Percentiles rank a stretch among this genome's conserved stretches.
These are phyloP conservation scores for Wickerhamomyces sp. DNA, from an alignment of 1,139 yeast species.

Conservation along the genomic window DNA sequence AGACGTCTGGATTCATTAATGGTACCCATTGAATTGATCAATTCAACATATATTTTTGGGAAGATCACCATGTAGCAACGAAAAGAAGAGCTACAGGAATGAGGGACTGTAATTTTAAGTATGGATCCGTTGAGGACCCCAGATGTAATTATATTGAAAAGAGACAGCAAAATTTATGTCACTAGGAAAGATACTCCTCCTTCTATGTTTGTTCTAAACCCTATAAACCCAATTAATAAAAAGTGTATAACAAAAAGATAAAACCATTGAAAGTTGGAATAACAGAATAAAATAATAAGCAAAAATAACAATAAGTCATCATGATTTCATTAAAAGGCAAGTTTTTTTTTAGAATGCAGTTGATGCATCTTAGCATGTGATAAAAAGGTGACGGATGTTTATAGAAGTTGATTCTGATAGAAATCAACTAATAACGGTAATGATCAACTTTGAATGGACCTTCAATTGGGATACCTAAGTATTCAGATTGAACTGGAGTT, in stretches of 20 bases:
- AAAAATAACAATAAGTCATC: constrained; percentile 9
- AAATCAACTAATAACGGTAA: constrained; percentile 75
- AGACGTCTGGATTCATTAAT: constrained; percentile 2
- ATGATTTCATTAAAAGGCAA: neutral
- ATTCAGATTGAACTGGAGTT: constrained; percentile 82
- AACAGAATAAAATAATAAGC: constrained; percentile 1
- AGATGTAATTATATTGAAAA: neutral
- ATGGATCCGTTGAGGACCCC: constrained; percentile 16
- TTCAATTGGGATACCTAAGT: constrained; percentile 86
- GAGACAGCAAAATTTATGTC: neutral
- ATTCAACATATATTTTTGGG: neutral
- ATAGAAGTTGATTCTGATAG: neutral
- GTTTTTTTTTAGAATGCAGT: constrained; percentile 11
- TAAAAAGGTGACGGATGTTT: too few species aligned
- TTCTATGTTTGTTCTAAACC: constrained; percentile 1
- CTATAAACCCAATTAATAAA: neutral
- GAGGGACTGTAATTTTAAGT: neutral
- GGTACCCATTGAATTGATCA: neutral
- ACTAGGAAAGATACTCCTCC: neutral
- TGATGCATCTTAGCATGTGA: constrained; percentile 13
- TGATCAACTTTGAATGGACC: constrained; percentile 99
- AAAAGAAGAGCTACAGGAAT: too few species aligned
- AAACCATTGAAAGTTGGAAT: neutral
- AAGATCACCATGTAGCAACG: too few species aligned
- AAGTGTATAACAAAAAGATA: too few species aligned